Percentiles rank a stretch among this genome's conserved stretches.
These are phyloP conservation scores for Graphiopsis chlorocephala DNA, from an alignment of 2,329 filamentous ascomycete species.

Conservation along the genomic window DNA sequence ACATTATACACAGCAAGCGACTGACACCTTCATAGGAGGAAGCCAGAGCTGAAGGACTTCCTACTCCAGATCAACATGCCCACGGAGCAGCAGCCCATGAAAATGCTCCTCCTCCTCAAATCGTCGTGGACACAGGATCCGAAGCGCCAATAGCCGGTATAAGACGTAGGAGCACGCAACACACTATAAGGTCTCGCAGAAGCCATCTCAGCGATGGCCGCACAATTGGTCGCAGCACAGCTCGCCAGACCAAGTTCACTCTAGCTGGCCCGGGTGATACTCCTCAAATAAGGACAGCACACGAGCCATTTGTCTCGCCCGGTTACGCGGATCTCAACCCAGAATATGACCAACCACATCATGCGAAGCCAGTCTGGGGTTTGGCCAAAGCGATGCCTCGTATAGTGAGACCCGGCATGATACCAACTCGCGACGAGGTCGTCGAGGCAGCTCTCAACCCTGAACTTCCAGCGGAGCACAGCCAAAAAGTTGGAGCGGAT, in stretches of 20 bases:
- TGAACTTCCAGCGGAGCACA: constrained; percentile 26
- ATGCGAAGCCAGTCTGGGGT: constrained; percentile 52
- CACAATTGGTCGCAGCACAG: constrained; percentile 1
- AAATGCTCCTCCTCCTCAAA: neutral
- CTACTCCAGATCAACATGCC: constrained; percentile 7
- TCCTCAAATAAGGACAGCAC: constrained; percentile 20
- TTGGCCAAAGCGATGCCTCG: constrained; percentile 54
- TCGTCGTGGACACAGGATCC: constrained; percentile 2
- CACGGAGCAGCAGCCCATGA: neutral
- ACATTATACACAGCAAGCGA: neutral
- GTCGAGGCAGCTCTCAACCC: constrained; percentile 33
- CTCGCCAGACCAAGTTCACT: constrained; percentile 16
- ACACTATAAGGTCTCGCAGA: constrained; percentile 2
- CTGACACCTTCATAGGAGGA: constrained; percentile 1
- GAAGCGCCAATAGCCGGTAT: neutral
- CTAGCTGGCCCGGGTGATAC: constrained; percentile 24
- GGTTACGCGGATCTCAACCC: constrained; percentile 55
- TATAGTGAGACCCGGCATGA: constrained; percentile 54
- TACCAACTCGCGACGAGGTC: constrained; percentile 39
- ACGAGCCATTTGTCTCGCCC: constrained; percentile 45
- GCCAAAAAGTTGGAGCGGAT: constrained; percentile 33
- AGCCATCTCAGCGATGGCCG: neutral
- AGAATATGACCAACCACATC: constrained; percentile 51
- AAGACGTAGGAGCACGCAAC: constrained; percentile 2
- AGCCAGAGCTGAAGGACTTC: constrained; percentile 5